A percentile compares a stretch with the other conserved stretches of the same genome.
Conservation (phyloP, 371 early-diverging fungal genomes). For the Paraphysoderma sedebokerense region DNA sequence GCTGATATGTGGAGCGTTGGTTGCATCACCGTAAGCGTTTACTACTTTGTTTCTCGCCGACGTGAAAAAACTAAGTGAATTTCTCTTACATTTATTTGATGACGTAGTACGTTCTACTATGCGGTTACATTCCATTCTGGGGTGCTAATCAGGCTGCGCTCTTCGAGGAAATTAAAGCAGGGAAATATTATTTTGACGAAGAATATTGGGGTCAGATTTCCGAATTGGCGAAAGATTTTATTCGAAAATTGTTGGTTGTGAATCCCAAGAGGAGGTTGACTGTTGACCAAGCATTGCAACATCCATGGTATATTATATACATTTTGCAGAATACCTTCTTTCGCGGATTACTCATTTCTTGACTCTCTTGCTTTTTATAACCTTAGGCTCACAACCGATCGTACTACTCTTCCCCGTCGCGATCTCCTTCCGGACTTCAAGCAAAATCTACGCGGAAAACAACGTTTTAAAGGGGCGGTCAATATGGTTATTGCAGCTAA, state of each 20-base stretch:
- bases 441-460: no score
- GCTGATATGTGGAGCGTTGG: conserved; percentile 98
- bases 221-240: conserved; percentile 65
- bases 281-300: conserved; percentile 57
- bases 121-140: background rate
- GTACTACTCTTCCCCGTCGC: no score
- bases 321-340: no score
- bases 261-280: conserved; percentile 58
- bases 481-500: no score
- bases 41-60: background rate
- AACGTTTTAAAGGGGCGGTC: no score
- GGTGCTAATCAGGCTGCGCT: background rate
- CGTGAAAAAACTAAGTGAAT: no score
- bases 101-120: background rate
- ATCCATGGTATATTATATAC: no score
- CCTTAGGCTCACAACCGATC: no score
- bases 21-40: conserved; percentile 74
- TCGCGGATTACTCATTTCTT: no score
- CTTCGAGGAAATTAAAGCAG: background rate
- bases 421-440: no score
- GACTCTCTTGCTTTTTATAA: no score
- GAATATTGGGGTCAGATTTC: background rate
- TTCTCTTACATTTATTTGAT: no score
- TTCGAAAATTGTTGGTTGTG: conserved; percentile 51
- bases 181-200: conserved; percentile 1